These are phyloP conservation scores for Phytophthora pistaciae DNA, from an alignment of 352 stramenopile species.

Conservation along the genomic window DNA sequence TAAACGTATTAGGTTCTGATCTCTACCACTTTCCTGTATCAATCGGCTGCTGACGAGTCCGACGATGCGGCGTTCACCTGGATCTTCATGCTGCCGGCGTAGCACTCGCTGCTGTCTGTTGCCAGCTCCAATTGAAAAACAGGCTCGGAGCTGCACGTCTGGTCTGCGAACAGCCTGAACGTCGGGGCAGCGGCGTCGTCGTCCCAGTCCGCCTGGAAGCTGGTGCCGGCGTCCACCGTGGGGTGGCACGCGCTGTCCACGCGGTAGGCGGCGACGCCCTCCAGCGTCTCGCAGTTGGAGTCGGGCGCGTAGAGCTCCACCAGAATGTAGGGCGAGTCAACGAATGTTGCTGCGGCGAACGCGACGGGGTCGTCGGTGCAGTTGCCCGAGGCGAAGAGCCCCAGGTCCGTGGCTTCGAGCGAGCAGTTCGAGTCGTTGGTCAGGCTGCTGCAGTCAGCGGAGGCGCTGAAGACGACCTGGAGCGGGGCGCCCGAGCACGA, in stretches of 20 bases:
- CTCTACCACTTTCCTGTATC: neutral
- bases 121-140: constrained; percentile 21
- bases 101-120: constrained; percentile 20
- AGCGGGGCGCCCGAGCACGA: constrained; percentile 25
- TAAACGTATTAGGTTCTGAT: neutral
- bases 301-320: constrained; percentile 25
- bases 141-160: constrained; percentile 13
- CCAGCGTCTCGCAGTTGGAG: constrained; percentile 22
- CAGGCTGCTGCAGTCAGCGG: constrained; percentile 17
- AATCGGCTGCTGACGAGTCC: neutral
- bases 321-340: constrained; percentile 16
- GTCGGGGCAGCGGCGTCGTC: neutral
- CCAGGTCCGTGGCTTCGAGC: constrained; percentile 20
- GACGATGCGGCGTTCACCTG: constrained; percentile 5
- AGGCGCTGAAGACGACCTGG: constrained; percentile 31
- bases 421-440: constrained; percentile 6
- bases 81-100: constrained; percentile 29
- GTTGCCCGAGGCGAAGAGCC: constrained; percentile 26
- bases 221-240: constrained; percentile 28
- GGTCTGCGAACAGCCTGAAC: constrained; percentile 31
- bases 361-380: constrained; percentile 23
- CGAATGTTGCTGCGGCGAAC: constrained; percentile 15
- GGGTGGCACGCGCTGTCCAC: constrained; percentile 31
- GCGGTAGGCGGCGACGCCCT: constrained; percentile 31
- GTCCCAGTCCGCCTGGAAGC: constrained; percentile 27